Evolutionary conservation across 352 stramenopile genomes (phyloP).

Genomic region (Globisporangium nodosum): DNA sequence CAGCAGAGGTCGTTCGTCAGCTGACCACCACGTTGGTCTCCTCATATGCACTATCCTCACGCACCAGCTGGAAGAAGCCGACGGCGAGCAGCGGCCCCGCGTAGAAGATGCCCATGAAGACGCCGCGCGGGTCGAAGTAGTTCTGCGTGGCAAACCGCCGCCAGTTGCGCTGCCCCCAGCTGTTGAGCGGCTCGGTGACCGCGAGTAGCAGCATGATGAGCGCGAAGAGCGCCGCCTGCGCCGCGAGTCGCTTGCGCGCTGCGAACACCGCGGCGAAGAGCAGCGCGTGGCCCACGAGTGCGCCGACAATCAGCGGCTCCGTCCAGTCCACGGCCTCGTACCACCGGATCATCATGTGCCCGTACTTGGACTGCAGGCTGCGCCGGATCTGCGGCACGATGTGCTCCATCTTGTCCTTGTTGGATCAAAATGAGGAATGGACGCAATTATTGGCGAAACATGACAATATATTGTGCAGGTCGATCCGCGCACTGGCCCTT

Average conservation of each 20-base stretch:
- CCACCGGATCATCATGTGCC: conserved; percentile 71
- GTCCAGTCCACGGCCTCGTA: conserved; percentile 81
- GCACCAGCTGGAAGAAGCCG: conserved; percentile 74
- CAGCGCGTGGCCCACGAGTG: conserved; percentile 46
- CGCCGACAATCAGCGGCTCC: conserved; percentile 61
- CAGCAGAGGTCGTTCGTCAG: neutral
- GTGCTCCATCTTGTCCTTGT: conserved; percentile 41
- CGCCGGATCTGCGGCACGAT: conserved; percentile 58
- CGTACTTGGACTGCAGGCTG: conserved; percentile 67
- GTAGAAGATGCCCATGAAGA: conserved; percentile 86
- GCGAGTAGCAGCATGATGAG: conserved; percentile 53
- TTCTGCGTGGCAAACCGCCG: conserved; percentile 60
- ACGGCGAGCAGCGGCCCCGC: conserved; percentile 62
- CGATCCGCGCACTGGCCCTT: neutral
- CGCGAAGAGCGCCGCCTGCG: conserved; percentile 63
- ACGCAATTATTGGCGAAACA: neutral
- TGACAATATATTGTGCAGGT: neutral
- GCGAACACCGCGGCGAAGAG: conserved; percentile 52
- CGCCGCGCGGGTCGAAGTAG: conserved; percentile 75
- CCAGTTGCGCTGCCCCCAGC: conserved; percentile 57
- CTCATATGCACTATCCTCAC: neutral
- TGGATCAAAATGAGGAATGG: neutral
- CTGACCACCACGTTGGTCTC: neutral
- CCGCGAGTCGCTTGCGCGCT: conserved; percentile 42
- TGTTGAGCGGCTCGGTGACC: conserved; percentile 60